Conservation (phyloP, 1,139 yeast genomes). For the Pichia sp. region DNA sequence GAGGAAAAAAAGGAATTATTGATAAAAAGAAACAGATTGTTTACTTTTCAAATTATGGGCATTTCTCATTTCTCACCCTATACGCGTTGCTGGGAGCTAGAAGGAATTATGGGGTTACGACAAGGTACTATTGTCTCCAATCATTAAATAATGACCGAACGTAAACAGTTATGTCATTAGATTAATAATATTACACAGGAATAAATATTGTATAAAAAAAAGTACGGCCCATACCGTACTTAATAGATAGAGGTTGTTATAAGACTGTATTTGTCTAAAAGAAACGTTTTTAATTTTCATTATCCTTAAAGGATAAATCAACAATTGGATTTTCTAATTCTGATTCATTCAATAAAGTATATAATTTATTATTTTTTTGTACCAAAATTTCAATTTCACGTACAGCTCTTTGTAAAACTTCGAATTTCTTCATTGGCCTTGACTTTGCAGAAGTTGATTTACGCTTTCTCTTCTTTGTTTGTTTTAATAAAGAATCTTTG, state of each 20-base stretch:
- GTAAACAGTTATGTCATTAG: too few species aligned
- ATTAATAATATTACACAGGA: too few species aligned
- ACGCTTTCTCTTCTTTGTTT: constrained; percentile 6
- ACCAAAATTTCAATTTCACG: constrained; percentile 11
- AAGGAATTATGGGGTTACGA: too few species aligned
- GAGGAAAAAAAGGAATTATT: too few species aligned
- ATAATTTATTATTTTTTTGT: constrained; percentile 2
- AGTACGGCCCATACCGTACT: too few species aligned
- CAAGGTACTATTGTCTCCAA: too few species aligned
- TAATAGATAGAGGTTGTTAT: too few species aligned
- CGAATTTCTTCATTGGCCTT: constrained; percentile 11
- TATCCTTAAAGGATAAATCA: too few species aligned
- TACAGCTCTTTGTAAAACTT: constrained; percentile 10
- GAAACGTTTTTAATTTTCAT: too few species aligned
- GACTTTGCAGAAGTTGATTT: constrained; percentile 1
- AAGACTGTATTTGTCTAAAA: too few species aligned
- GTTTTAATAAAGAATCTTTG: not conserved
- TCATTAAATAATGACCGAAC: too few species aligned
- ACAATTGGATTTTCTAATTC: not conserved
- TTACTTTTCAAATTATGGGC: not conserved
- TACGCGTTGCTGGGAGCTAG: not conserved
- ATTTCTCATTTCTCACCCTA: not conserved
- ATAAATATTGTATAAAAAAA: too few species aligned
- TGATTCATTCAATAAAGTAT: not conserved
- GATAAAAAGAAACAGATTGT: not conserved